Evolutionary conservation across 2,329 filamentous ascomycete genomes (phyloP), one percentile per base, ranked within the genome.

Genomic region (Myriangium duriaei): DNA sequence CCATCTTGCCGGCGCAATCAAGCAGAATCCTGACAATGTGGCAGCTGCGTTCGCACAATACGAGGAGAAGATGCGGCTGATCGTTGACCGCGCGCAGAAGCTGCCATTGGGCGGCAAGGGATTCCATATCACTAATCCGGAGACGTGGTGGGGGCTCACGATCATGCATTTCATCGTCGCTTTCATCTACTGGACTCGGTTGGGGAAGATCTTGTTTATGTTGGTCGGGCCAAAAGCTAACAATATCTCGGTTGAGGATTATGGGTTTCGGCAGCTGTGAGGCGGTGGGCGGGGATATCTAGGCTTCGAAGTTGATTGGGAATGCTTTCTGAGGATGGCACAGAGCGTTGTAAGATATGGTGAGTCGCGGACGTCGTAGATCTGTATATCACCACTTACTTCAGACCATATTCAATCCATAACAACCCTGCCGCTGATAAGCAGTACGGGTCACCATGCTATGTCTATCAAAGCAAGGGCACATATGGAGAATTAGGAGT

Each of bases 1-100:
- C 41, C 48, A 48, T 28, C 50, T 58, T 9, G 55, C 55, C 11
- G 54, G 54, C 11, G 47, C 44, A 4, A n/a, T 58, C 0, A 7
- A 32, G 9, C 33, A 39, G 12, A 5, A 51, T 19, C 35, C 43
- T 1, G 15, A 49, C n/a, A 41, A 52, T 31, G 41, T 36, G 18
- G 35, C 37, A 4, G 40, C 44, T 2, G 54, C 47, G 3, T 48
- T 55, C 7, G 36, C 31, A 5, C 41, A 35, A 4, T 57, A 56
- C 35, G 51, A 57, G 19, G 15, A 43, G 17, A 45, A 47, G 28
- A 45, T 55, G 39, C 37, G 43, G 12, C 48, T 49, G 0, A 45
- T 52, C 12, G 48, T 53, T 2, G 32, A 48, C 9, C 38, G 37
- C 11, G 48, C 49, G 5, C 54, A 58, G 37, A 49, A 48, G 41